phyloP scores from a whole-genome alignment of 2,329 filamentous ascomycete genomes.

The Basipetospora chlamydospora region DNA sequence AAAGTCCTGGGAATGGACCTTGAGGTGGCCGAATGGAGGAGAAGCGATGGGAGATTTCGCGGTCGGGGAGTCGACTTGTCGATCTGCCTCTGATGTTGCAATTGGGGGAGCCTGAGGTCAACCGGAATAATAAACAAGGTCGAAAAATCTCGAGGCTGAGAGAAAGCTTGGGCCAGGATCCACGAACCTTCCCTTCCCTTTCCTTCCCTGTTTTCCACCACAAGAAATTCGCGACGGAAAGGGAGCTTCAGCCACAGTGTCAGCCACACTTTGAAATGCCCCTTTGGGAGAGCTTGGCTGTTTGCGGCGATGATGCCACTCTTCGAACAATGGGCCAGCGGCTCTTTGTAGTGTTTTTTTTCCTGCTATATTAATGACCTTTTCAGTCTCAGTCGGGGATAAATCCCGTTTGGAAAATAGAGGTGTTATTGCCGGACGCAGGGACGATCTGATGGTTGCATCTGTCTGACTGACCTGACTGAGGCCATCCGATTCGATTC shows the following conservation, averaged over 20 bases:
- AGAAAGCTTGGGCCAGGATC: constrained; percentile 4
- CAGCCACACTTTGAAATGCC: neutral
- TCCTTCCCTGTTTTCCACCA: constrained; percentile 4
- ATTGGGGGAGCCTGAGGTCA: no score
- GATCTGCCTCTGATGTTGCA: neutral
- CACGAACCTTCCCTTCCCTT: neutral
- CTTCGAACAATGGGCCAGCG: no score
- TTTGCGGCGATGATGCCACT: no score
- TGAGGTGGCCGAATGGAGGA: neutral
- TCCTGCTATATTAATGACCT: no score
- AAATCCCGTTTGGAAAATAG: no score
- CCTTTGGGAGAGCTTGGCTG: neutral
- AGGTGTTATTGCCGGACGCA: no score
- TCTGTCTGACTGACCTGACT: no score
- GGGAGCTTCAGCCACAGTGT: constrained; percentile 5
- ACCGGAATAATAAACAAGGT: neutral
- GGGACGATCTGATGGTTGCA: no score
- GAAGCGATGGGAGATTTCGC: neutral
- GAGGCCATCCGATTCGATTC: no score
- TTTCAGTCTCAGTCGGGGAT: no score
- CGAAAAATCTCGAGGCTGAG: constrained; percentile 2
- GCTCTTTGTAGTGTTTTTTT: neutral
- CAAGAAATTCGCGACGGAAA: constrained; percentile 7
- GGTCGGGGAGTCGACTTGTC: neutral
- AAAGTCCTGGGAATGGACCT: neutral